These are phyloP conservation scores for Tetraselmis striata DNA, from an alignment of 139 green algal species.

Conservation along the genomic window DNA sequence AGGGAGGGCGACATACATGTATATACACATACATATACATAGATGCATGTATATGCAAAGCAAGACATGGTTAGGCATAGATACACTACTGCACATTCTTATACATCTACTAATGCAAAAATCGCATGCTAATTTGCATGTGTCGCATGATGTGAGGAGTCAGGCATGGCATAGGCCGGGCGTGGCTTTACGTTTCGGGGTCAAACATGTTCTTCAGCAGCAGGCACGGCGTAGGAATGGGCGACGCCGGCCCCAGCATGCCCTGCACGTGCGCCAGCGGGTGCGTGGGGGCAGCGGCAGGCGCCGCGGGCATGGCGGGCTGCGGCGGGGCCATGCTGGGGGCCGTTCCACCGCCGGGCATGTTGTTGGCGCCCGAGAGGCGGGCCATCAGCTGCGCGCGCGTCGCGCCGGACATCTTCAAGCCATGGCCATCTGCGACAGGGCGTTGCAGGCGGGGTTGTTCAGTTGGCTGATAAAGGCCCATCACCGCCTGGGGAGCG, in stretches of 20 bases:
- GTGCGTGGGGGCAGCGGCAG: background rate
- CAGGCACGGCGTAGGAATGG: slow-evolving; percentile 84
- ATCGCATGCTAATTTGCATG: too few relatives aligned
- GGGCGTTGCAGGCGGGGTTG: too few relatives aligned
- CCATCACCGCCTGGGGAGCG: too few relatives aligned
- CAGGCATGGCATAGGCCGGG: background rate
- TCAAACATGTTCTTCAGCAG: slow-evolving; percentile 96
- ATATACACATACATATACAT: too few relatives aligned
- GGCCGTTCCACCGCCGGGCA: background rate
- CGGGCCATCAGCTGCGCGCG: slow-evolving; percentile 77
- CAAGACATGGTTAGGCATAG: too few relatives aligned
- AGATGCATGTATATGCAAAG: background rate
- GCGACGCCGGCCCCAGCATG: slow-evolving; percentile 77
- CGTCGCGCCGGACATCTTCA: slow-evolving; percentile 63
- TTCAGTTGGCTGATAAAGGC: too few relatives aligned
- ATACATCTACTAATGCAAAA: too few relatives aligned
- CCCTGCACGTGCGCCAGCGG: slow-evolving; percentile 51
- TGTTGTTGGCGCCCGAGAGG: slow-evolving; percentile 49
- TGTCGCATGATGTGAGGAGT: too few relatives aligned
- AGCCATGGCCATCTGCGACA: slow-evolving; percentile 24
- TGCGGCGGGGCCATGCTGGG: background rate
- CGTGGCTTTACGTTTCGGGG: slow-evolving; percentile 41
- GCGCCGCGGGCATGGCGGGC: background rate
- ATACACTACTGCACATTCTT: too few relatives aligned
- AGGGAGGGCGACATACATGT: too few relatives aligned